A percentile compares a stretch with the other conserved stretches of the same genome.
Conservation (phyloP, 148 eudicot species). For the Spergularia bocconei region DNA sequence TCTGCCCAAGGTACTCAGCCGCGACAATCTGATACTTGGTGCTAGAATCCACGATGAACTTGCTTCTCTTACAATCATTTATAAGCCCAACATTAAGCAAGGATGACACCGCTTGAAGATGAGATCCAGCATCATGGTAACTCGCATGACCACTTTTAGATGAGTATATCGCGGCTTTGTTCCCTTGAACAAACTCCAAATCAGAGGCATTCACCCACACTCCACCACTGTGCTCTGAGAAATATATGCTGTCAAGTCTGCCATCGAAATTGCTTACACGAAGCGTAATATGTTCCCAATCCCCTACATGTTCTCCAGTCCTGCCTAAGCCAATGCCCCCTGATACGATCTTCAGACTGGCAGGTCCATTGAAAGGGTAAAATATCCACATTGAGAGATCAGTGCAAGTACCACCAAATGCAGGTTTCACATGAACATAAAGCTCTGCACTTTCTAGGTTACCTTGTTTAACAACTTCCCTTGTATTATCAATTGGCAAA, state of each 20-base stretch:
- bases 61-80: constrained; percentile 66
- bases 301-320: constrained; percentile 78
- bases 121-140: constrained; percentile 61
- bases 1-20: constrained; percentile 75
- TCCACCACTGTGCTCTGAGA: constrained; percentile 90
- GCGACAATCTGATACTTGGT: constrained; percentile 56
- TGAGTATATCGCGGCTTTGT: constrained; percentile 59
- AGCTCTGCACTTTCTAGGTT: constrained; percentile 59
- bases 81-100: constrained; percentile 70
- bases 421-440: constrained; percentile 79
- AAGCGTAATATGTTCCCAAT: constrained; percentile 91
- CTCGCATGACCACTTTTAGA: constrained; percentile 81
- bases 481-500: constrained; percentile 47
- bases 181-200: constrained; percentile 72
- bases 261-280: constrained; percentile 88
- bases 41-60: constrained; percentile 59
- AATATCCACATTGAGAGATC: constrained; percentile 92
- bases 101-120: constrained; percentile 62
- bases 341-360: constrained; percentile 61
- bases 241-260: constrained; percentile 59
- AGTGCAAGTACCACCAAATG: constrained; percentile 76
- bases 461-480: constrained; percentile 51
- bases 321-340: constrained; percentile 40
- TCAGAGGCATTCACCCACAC: constrained; percentile 64
- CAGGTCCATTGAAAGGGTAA: constrained; percentile 87